Conservation (phyloP, 2,329 filamentous ascomycete species). For the Fusarium anthophilum region DNA sequence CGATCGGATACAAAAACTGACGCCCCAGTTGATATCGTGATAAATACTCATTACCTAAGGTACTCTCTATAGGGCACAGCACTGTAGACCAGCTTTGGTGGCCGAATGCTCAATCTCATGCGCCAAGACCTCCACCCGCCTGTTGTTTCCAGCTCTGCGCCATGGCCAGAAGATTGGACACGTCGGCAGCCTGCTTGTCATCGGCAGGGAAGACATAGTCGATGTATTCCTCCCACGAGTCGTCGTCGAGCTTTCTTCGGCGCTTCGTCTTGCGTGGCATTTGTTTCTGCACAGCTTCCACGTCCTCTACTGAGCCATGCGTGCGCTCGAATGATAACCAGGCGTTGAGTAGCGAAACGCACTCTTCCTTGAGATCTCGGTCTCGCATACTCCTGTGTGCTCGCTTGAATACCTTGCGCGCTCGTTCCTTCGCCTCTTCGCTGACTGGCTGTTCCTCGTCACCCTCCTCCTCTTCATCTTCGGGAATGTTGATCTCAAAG, state of each 20-base stretch:
- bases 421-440: constrained; percentile 83
- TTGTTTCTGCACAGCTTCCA: constrained; percentile 86
- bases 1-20: not conserved
- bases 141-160: constrained; percentile 90
- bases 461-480: constrained; percentile 68
- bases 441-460: constrained; percentile 76
- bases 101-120: constrained; percentile 12
- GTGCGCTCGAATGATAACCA: constrained; percentile 93
- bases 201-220: constrained; percentile 98
- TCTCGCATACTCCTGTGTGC: constrained; percentile 90
- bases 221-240: constrained; percentile 92
- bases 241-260: constrained; percentile 89
- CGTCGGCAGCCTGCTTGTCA: constrained; percentile 83
- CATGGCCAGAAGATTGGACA: constrained; percentile 85
- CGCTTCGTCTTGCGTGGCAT: constrained; percentile 96
- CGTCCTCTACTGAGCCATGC: constrained; percentile 78
- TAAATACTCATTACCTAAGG: not conserved
- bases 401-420: constrained; percentile 84
- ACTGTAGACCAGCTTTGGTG: not conserved
- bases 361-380: constrained; percentile 89
- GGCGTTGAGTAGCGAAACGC: constrained; percentile 89
- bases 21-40: not conserved
- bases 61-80: not conserved
- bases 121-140: constrained; percentile 51
- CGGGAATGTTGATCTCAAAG: constrained; percentile 95